Percentiles rank a stretch among this genome's conserved stretches.
Evolutionary conservation across 108 stramenopile species (phyloP).

Genomic region (Skeletonema menzelii): DNA sequence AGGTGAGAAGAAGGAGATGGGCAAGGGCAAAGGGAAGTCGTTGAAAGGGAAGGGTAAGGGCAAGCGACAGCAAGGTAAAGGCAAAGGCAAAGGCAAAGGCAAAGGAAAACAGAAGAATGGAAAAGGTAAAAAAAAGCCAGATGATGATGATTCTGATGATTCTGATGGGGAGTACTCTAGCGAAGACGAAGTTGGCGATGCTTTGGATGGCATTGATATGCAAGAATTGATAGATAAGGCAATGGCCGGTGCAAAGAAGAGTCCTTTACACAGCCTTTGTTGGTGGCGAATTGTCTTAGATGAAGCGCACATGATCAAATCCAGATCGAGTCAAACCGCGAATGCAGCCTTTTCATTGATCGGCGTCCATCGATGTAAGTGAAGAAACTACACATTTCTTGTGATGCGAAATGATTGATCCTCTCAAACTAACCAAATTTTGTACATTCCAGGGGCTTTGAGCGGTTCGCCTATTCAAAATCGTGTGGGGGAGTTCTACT

Average conservation of each 20-base stretch:
- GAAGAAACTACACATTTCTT: not conserved
- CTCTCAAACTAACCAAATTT: not conserved
- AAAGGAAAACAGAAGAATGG: constrained; percentile 20
- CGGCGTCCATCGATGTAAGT: constrained; percentile 64
- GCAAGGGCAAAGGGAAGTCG: constrained; percentile 15
- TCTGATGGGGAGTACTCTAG: constrained; percentile 36
- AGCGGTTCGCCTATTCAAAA: constrained; percentile 99
- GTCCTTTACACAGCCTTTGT: constrained; percentile 81
- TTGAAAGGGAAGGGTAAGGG: not conserved
- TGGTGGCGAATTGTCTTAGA: constrained; percentile 95
- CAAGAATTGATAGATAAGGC: constrained; percentile 61
- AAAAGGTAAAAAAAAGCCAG: constrained; percentile 31
- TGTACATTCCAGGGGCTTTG: constrained; percentile 65
- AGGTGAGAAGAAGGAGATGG: constrained; percentile 12
- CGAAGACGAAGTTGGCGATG: constrained; percentile 33
- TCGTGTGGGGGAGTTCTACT: constrained; percentile 97
- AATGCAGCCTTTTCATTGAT: constrained; percentile 95
- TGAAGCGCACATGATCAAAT: constrained; percentile 93
- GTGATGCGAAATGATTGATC: constrained; percentile 14
- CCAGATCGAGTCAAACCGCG: constrained; percentile 88
- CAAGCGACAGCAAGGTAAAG: constrained; percentile 29
- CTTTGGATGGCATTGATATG: constrained; percentile 53
- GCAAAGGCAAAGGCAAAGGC: constrained; percentile 42
- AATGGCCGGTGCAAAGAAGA: constrained; percentile 77
- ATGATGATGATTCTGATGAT: constrained; percentile 44